phyloP scores from a whole-genome alignment of 2,329 filamentous ascomycete species.

The Pseudogymnoascus verrucosus region DNA sequence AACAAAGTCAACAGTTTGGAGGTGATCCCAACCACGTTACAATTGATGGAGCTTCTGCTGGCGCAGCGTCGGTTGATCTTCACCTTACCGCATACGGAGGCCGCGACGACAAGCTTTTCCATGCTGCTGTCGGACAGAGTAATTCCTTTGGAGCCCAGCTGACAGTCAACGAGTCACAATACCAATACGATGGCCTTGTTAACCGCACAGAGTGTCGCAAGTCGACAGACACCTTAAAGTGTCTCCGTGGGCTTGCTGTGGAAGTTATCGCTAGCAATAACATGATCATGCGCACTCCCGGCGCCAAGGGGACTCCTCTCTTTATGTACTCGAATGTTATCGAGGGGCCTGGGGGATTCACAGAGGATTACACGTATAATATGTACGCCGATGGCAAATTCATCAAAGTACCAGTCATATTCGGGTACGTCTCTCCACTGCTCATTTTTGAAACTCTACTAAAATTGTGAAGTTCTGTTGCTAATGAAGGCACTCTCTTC shows the following conservation, averaged over 20 bases:
- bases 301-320: slow-evolving; percentile 32
- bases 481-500: slow-evolving; percentile 59
- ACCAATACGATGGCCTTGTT: not conserved
- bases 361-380: slow-evolving; percentile 42
- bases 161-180: not conserved
- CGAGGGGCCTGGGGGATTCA: slow-evolving; percentile 39
- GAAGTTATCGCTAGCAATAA: slow-evolving; percentile 36
- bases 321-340: slow-evolving; percentile 49
- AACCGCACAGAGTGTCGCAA: slow-evolving; percentile 17
- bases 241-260: slow-evolving; percentile 37
- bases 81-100: slow-evolving; percentile 1
- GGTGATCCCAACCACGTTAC: not conserved
- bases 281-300: slow-evolving; percentile 30
- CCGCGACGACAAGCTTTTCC: not conserved
- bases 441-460: not conserved
- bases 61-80: slow-evolving; percentile 14
- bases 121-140: not conserved
- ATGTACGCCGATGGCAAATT: slow-evolving; percentile 43
- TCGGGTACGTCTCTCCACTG: slow-evolving; percentile 24
- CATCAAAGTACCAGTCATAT: slow-evolving; percentile 45
- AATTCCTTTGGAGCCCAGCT: not conserved
- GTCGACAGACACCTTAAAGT: slow-evolving; percentile 33
- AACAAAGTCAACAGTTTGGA: not conserved
- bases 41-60: slow-evolving; percentile 2
- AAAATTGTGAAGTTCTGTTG: slow-evolving; percentile 37